phyloP scores from a whole-genome alignment of 345 rosid genomes.

The Triadica sebifera region DNA sequence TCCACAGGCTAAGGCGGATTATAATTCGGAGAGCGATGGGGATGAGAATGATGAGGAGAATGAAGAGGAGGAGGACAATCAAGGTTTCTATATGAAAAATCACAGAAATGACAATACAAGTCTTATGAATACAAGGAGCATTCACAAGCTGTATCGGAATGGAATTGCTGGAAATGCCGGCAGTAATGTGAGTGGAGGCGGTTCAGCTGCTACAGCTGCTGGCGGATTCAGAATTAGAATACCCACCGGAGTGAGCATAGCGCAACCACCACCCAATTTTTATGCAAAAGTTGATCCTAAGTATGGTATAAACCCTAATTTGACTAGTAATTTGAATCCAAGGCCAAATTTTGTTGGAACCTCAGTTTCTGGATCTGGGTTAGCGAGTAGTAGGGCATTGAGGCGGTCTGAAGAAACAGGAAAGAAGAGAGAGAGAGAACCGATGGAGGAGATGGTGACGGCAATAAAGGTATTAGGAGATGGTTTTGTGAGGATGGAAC shows the following conservation, averaged over 20 bases:
- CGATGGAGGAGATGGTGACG: conserved; percentile 66
- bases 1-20: conserved; percentile 32
- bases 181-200: conserved; percentile 22
- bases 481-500: conserved; percentile 77
- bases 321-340: conserved; percentile 5
- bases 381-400: conserved; percentile 35
- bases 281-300: conserved; percentile 12
- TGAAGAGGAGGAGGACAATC: conserved; percentile 44
- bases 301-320: conserved; percentile 21
- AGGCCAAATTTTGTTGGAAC: conserved; percentile 22
- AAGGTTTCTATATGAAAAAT: conserved; percentile 35
- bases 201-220: conserved; percentile 17
- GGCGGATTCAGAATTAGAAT: conserved; percentile 65
- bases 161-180: conserved; percentile 41
- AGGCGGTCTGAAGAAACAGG: conserved; percentile 43
- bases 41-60: conserved; percentile 36
- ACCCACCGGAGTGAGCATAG: conserved; percentile 81
- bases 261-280: conserved; percentile 53
- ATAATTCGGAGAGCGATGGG: conserved; percentile 36
- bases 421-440: conserved; percentile 42
- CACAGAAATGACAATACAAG: conserved; percentile 33
- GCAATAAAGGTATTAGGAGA: conserved; percentile 87
- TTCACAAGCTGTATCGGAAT: conserved; percentile 57
- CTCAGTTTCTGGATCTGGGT: neutral
- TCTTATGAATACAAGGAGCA: conserved; percentile 40